phyloP scores from a whole-genome alignment of 2,329 filamentous ascomycete genomes.

The Sporothrix sp. region DNA sequence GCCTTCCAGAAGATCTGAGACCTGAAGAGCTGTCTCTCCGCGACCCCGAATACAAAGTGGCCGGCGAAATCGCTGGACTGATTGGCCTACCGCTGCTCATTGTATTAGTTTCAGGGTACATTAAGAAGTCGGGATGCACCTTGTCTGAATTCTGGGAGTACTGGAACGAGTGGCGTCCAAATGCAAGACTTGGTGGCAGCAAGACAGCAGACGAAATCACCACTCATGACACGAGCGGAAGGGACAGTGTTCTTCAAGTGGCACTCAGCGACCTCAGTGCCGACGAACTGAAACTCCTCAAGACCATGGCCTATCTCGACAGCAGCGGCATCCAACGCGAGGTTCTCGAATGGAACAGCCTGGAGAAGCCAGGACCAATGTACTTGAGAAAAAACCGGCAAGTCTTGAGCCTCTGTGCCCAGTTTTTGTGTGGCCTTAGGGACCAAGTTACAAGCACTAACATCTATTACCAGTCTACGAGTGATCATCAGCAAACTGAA shows the following conservation, averaged over 20 bases:
- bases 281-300: slow-evolving; percentile 14
- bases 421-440: background rate
- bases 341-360: slow-evolving; percentile 14
- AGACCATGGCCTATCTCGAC: slow-evolving; percentile 16
- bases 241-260: slow-evolving; percentile 10
- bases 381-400: slow-evolving; percentile 11
- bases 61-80: slow-evolving; percentile 11
- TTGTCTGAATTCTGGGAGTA: slow-evolving; percentile 17
- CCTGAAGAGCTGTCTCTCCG: slow-evolving; percentile 12
- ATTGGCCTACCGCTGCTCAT: slow-evolving; percentile 15
- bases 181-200: background rate
- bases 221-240: background rate
- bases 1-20: slow-evolving; percentile 14
- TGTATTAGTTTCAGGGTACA: slow-evolving; percentile 17
- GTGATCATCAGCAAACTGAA: slow-evolving; percentile 16
- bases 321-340: slow-evolving; percentile 16
- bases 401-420: background rate
- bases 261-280: slow-evolving; percentile 12
- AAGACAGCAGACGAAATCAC: background rate
- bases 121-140: slow-evolving; percentile 13
- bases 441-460: no score
- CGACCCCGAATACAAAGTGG: slow-evolving; percentile 14
- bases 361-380: slow-evolving; percentile 4
- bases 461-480: slow-evolving; percentile 5
- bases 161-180: slow-evolving; percentile 16